Evolutionary conservation across 257 asterid genomes (phyloP).

Genomic region (Lithospermum erythrorhizon): DNA sequence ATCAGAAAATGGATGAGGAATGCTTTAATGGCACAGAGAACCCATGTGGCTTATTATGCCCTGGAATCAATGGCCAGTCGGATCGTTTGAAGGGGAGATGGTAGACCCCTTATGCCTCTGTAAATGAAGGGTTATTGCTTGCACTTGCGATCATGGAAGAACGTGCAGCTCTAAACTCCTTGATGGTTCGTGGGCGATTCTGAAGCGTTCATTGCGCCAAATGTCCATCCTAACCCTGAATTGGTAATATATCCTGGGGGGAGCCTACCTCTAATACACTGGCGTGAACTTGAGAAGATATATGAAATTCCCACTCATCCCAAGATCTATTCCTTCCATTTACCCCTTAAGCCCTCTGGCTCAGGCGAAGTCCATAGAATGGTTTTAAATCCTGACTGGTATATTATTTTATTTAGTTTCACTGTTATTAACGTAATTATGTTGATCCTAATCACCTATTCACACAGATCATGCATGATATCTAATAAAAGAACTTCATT

Average conservation of each 20-base stretch:
- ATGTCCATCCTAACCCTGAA: conserved; percentile 58
- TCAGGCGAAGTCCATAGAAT: conserved; percentile 54
- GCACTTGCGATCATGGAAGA: conserved; percentile 83
- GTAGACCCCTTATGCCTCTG: conserved; percentile 41
- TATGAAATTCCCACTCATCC: conserved; percentile 33
- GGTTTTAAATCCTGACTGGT: conserved; percentile 81
- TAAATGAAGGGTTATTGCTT: conserved; percentile 56
- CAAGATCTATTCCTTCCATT: conserved; percentile 69
- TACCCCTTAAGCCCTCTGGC: conserved; percentile 62
- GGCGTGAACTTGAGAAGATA: conserved; percentile 57
- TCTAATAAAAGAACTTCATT: background rate
- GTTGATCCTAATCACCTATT: background rate
- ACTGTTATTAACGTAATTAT: background rate
- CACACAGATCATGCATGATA: background rate
- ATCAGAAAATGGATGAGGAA: conserved; percentile 83
- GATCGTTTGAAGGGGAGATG: conserved; percentile 64
- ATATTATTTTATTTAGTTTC: conserved; percentile 19
- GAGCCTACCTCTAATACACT: conserved; percentile 67
- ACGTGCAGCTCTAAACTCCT: conserved; percentile 57
- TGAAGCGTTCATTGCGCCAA: conserved; percentile 59
- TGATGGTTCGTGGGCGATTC: conserved; percentile 80
- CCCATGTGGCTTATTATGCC: conserved; percentile 51
- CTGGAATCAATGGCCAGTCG: conserved; percentile 73
- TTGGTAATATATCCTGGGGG: conserved; percentile 67
- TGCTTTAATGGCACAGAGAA: too few relatives aligned